Conservation (phyloP, 106 monocot species). For the Acorus calamus region DNA sequence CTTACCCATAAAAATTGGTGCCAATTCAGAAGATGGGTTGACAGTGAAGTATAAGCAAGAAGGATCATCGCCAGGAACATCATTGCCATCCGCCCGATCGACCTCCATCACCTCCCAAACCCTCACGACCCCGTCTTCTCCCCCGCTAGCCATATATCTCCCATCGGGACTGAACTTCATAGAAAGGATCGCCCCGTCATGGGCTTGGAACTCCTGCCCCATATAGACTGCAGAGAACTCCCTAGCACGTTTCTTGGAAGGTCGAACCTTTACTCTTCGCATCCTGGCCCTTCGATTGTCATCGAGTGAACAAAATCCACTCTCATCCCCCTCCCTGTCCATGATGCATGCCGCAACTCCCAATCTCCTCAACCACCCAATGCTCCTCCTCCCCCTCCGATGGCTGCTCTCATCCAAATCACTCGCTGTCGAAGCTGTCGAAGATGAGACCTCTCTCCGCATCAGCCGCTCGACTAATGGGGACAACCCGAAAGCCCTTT, state of each 20-base stretch:
- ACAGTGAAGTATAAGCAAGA: no score
- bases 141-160: slow-evolving; percentile 57
- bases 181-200: slow-evolving; percentile 58
- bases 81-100: slow-evolving; percentile 1
- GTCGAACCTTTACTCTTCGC: slow-evolving; percentile 32
- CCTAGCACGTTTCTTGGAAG: slow-evolving; percentile 34
- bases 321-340: slow-evolving; percentile 23
- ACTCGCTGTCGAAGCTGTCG: slow-evolving; percentile 13
- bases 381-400: slow-evolving; percentile 15
- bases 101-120: slow-evolving; percentile 49
- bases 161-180: slow-evolving; percentile 78
- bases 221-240: slow-evolving; percentile 61
- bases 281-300: slow-evolving; percentile 3
- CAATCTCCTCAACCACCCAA: slow-evolving; percentile 55
- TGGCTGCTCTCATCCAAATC: no score
- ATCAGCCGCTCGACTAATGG: slow-evolving; percentile 30
- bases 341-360: slow-evolving; percentile 43
- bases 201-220: slow-evolving; percentile 45
- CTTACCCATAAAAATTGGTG: no score
- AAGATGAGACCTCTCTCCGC: slow-evolving; percentile 19
- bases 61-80: no score
- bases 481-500: slow-evolving; percentile 28
- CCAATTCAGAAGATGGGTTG: no score
- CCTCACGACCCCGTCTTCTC: slow-evolving; percentile 71
- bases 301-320: slow-evolving; percentile 2